phyloP scores from a whole-genome alignment of 2,329 filamentous ascomycete genomes.

The Ceratocystis albifundus region DNA sequence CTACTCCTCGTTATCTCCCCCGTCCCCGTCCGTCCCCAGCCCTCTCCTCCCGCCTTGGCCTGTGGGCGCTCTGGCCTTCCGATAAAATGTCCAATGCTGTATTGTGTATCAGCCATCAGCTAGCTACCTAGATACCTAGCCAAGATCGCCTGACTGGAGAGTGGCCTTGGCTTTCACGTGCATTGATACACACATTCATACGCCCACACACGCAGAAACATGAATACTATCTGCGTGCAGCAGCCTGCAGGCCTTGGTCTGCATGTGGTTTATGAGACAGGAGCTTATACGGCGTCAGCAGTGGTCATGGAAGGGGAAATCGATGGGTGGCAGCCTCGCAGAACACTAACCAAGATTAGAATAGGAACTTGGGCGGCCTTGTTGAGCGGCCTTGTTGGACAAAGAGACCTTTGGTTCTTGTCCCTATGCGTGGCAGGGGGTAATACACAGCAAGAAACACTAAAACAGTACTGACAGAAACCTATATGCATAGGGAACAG shows the following conservation, averaged over 20 bases:
- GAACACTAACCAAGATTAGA: conserved; percentile 3
- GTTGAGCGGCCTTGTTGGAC: too few species aligned
- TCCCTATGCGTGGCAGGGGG: too few species aligned
- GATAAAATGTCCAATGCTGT: neutral
- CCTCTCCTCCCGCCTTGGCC: neutral
- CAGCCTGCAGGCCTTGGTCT: too few species aligned
- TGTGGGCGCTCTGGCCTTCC: neutral
- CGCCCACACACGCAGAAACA: too few species aligned
- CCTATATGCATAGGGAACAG: too few species aligned
- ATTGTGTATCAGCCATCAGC: neutral
- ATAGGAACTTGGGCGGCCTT: too few species aligned
- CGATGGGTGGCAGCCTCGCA: neutral
- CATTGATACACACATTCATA: neutral
- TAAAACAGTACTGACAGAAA: too few species aligned
- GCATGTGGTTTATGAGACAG: neutral
- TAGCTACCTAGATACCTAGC: neutral
- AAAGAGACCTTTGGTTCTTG: too few species aligned
- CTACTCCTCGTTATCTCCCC: neutral
- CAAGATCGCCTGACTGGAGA: neutral
- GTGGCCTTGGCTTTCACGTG: neutral
- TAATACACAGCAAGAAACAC: too few species aligned
- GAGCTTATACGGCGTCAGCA: neutral
- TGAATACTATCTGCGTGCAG: too few species aligned
- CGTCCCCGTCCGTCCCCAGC: neutral
- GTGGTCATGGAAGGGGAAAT: neutral